Percentiles rank a stretch among this genome's conserved stretches.
These are phyloP conservation scores for Ascochyta rabiei DNA, from an alignment of 2,329 filamentous ascomycete species.

Conservation along the genomic window DNA sequence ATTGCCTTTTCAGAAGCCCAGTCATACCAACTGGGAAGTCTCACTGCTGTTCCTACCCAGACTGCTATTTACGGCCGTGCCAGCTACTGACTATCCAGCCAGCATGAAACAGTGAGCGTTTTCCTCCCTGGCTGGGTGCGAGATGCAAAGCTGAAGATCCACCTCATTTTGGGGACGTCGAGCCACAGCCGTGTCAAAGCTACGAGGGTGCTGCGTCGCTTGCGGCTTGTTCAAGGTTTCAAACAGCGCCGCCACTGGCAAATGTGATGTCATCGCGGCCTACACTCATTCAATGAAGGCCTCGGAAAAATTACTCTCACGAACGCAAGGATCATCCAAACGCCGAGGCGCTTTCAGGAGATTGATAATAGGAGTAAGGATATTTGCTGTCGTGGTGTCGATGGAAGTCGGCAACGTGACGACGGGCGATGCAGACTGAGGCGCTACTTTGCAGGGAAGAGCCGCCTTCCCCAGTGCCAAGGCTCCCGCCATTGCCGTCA, in stretches of 20 bases:
- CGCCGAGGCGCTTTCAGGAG: conserved; percentile 2
- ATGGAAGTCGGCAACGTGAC: conserved; percentile 8
- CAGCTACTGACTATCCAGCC: conserved; percentile 16
- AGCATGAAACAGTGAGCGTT: conserved; percentile 21
- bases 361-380: neutral
- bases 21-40: neutral
- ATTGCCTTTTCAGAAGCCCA: conserved; percentile 1
- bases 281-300: neutral
- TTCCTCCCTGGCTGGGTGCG: neutral
- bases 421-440: conserved; percentile 2
- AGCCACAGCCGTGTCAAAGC: conserved; percentile 6
- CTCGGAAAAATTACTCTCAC: neutral
- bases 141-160: conserved; percentile 7
- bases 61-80: conserved; percentile 11
- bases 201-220: conserved; percentile 7
- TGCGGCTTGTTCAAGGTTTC: conserved; percentile 12
- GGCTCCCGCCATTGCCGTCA: conserved; percentile 10
- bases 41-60: neutral
- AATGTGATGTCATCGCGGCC: conserved; percentile 13
- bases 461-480: conserved; percentile 14
- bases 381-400: conserved; percentile 3
- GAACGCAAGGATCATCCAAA: neutral
- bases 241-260: conserved; percentile 5
- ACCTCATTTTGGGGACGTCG: conserved; percentile 1
- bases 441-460: conserved; percentile 2